Evolutionary conservation across 2,329 filamentous ascomycete genomes (phyloP).

Genomic region (Aspergillus nomiae): DNA sequence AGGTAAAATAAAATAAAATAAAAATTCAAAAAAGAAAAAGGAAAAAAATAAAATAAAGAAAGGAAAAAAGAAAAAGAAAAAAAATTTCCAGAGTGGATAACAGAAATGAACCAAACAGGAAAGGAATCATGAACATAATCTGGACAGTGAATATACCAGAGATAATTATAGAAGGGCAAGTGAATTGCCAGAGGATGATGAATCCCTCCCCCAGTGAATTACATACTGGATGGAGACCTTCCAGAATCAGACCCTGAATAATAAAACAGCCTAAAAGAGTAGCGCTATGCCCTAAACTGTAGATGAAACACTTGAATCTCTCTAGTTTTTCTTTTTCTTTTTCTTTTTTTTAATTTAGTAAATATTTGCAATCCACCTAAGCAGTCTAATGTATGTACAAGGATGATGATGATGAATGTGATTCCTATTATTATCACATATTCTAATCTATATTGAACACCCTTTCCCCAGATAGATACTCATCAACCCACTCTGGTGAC

Average conservation of each 20-base stretch:
- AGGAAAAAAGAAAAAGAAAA: constrained; percentile 1
- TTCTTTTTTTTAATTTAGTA: not conserved
- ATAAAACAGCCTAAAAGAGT: constrained; percentile 11
- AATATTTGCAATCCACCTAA: not conserved
- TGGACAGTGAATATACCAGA: not conserved
- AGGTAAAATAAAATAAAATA: constrained; percentile 3
- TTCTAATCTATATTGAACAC: constrained; percentile 1
- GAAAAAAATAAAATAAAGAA: not conserved
- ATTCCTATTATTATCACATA: constrained; percentile 1
- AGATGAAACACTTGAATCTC: constrained; percentile 14
- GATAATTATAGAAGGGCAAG: constrained; percentile 12
- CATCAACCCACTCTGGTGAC: not conserved
- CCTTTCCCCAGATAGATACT: not conserved
- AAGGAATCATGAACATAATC: constrained; percentile 4
- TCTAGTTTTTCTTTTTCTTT: constrained; percentile 7
- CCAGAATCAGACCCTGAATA: constrained; percentile 15
- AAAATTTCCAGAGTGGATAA: not conserved
- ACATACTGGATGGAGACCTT: constrained; percentile 6
- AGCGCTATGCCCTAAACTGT: constrained; percentile 8
- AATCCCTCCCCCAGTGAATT: constrained; percentile 3
- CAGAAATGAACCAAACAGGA: not conserved
- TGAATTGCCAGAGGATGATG: constrained; percentile 10
- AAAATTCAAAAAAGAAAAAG: not conserved
- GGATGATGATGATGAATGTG: constrained; percentile 4
- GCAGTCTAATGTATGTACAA: not conserved